A percentile compares a stretch with the other conserved stretches of the same genome.
phyloP scores from a whole-genome alignment of 805 yeast species.

The Priceomyces medius region DNA sequence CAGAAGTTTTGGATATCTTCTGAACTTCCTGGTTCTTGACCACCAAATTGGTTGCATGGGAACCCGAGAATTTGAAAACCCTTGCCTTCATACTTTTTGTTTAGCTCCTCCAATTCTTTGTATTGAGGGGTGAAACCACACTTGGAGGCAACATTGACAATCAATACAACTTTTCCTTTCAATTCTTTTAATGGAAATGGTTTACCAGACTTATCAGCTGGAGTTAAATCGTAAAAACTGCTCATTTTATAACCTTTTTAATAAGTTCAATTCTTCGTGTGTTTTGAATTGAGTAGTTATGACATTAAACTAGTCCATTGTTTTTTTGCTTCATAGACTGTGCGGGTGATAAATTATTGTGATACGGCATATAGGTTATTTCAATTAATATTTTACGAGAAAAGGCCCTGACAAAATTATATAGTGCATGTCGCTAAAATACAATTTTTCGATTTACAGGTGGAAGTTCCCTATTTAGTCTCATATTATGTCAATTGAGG shows the following conservation, averaged over 20 bases:
- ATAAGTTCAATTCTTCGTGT: too few relatives aligned
- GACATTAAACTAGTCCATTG: too few relatives aligned
- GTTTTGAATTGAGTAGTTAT: too few relatives aligned
- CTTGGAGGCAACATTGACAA: conserved; percentile 45
- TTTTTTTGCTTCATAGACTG: too few relatives aligned
- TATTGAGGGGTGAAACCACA: conserved; percentile 48
- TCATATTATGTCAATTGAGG: too few relatives aligned
- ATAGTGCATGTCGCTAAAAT: too few relatives aligned
- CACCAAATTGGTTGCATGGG: conserved; percentile 46
- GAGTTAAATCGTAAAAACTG: conserved; percentile 40
- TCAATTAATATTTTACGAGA: too few relatives aligned
- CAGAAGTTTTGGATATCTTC: conserved; percentile 75
- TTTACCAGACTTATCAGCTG: conserved; percentile 39
- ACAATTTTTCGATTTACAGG: too few relatives aligned
- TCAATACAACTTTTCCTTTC: conserved; percentile 47
- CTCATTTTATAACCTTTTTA: conserved; percentile 24
- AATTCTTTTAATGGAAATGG: conserved; percentile 36
- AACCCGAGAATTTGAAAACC: conserved; percentile 41
- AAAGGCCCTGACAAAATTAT: too few relatives aligned
- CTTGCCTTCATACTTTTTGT: conserved; percentile 38
- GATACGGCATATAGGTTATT: too few relatives aligned
- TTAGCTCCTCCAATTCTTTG: conserved; percentile 40
- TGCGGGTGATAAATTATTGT: too few relatives aligned
- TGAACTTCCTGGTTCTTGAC: conserved; percentile 41
- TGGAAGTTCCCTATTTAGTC: too few relatives aligned